Evolutionary conservation across 148 eudicot genomes (phyloP), one percentile per base, ranked within the genome.

Genomic region (Diospyros lotus): DNA sequence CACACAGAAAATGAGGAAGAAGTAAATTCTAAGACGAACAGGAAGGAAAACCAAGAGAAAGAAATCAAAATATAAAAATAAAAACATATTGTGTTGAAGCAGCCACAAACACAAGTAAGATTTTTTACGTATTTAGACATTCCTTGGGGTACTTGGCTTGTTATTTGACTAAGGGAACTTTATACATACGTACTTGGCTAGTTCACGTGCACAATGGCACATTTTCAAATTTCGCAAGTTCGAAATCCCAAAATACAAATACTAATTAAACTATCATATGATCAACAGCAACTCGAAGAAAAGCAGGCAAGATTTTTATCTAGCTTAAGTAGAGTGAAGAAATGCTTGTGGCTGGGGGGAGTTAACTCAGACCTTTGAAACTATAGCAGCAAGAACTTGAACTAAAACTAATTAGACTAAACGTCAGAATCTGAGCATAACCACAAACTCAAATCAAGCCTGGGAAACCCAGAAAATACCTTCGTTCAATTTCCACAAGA

Each of bases 381-480:
- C 43, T 41, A 17, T 5, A 74, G 48, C 69, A 41, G 9, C 17
- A 53, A 53, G 17, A 43, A 5, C 61, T 11, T 18, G 8, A 54
- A 64, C 2, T 43, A 60, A 41, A 71, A 39, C 15, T 28, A 28
- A 28, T 28, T 28, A 28, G 28, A 28, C 28, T 28, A 28, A 28
- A 28, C 28, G 28, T 28, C 28, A 28, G 28, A 28, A 28, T 3
- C 42, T 46, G 40, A 39, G 61, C 44, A 59, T 9, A 51, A 13
- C 50, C n/a, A 51, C n/a, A 50, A 28, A 50, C 63, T 46, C 39
- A 39, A 40, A 63, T 63, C 41, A 54, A 74, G 7, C 70, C 39
- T 17, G 42, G 42, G 5, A 74, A 52, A 41, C 46, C 60, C 68
- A 65, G 17, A 3, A 64, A 54, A 54, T 75, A 71, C 80, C 75